Evolutionary conservation across 441 rosid genomes (phyloP), one percentile per base, ranked within the genome.

Genomic region (Populus trichocarpa): DNA sequence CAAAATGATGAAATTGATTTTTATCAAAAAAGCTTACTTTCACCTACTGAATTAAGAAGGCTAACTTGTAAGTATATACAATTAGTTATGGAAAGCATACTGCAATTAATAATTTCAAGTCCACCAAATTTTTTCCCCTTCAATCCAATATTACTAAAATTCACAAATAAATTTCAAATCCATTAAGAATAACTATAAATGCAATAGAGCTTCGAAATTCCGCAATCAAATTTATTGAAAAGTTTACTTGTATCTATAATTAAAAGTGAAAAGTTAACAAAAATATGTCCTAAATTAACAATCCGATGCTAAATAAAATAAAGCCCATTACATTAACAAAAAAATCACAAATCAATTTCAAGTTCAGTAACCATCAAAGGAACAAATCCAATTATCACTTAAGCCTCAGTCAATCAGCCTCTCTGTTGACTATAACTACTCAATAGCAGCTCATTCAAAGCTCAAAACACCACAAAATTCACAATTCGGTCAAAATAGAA

Each of bases 401-500:
- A 67, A 40, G n/a, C 18, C 57, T 42, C 64, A 33, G 64, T 25
- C 42, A 53, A 25, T 59, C 46, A 14, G 50, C 70, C 30, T 22
- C 26, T n/a, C 66, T 9, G 66, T 23, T 61, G 66, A 59, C 46
- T 26, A 35, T 18, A 20, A 63, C 9, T n/a, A 57, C 23, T 6
- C 64, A 57, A 2, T 61, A 57, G 12, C 8, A 79, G 35, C 69
- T 69, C 70, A 53, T 16, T 57, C 13, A 46, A 50, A 69, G 35
- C 69, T 61, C 40, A 12, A 68, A 69, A 30, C 40, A 36, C 12
- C 26, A 63, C 73, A 36, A 64, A 70, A 5, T 57, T 79, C 18
- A 20, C 12, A 76, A 61, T 67, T 74, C 73, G 73, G 80, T 78
- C 71, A 26, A 66, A 79, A 76, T 64, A 53, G 72, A 70, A 32